Percentiles rank a stretch among this genome's conserved stretches.
Conservation (phyloP, 2,329 filamentous ascomycete genomes). For the Neonectria sp. region DNA sequence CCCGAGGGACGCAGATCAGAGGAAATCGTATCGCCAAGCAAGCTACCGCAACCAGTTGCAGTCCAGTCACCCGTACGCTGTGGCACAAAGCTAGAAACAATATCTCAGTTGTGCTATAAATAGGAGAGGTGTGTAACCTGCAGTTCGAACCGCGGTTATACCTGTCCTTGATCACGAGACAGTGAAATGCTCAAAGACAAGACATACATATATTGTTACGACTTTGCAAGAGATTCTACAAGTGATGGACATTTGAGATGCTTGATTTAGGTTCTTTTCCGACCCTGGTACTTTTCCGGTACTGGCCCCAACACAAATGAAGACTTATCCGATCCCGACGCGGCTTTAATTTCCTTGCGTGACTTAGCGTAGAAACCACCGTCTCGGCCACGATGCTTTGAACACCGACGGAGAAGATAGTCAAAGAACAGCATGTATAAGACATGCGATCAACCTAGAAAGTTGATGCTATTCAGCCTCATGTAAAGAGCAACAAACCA, state of each 20-base stretch:
- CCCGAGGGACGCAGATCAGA: no score
- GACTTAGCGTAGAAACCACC: not conserved
- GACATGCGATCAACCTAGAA: not conserved
- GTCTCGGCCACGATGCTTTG: not conserved
- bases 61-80: no score
- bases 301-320: not conserved
- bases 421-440: not conserved
- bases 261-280: not conserved
- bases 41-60: no score
- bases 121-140: no score
- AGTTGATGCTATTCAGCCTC: not conserved
- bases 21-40: no score
- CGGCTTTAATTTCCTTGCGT: not conserved
- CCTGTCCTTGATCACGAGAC: not conserved
- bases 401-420: not conserved
- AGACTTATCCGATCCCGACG: not conserved
- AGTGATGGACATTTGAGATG: not conserved
- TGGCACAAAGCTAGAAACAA: no score
- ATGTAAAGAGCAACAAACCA: no score
- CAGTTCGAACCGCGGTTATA: no score
- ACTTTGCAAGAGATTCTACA: not conserved
- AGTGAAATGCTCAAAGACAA: not conserved
- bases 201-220: not conserved
- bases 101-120: no score
- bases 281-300: not conserved